Base-by-base conservation (phyloP, 345 rosid species). In the Syzygium jambos region DNA sequence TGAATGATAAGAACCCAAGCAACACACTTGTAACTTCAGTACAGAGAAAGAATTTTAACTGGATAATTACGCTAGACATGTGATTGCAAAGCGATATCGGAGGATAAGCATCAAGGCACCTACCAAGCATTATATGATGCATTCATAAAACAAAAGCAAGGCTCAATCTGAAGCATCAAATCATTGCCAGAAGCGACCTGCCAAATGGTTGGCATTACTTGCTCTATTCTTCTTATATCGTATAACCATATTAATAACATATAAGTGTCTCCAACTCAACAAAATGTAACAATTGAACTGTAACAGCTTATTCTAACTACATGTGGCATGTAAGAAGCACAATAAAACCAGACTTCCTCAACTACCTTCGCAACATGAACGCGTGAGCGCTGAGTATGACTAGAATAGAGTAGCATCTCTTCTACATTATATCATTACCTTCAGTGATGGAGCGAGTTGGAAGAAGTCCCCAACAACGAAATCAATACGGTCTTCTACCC, bases 401-500 rank as follows among this genome's bases (percentile, higher is more conserved):
- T 29, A 23, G 54, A 83, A 16, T 43, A 85, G 22, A 41, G 86
- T 59, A 57, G 84, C 59, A 89, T 19, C 77, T 61, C 49, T 16
- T 65, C 27, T 19, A 59, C 63, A 29, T 78, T n/a, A 21, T 73
- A 17, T 38, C 85, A 84, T 78, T 92, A 92, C 94, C 92, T 92
- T 92, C 77, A 92, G 89, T 80, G 89, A 93, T 77, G 92, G 91
- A 89, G 92, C 94, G 25, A 92, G 90, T 5, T 90, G 88, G 38
- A 92, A 57, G 88, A 93, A 93, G 86, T 92, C 93, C 68, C 93
- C 93, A 88, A 91, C 56, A 4, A 93, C 49, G 63, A 90, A 93
- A 85, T 93, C 93, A 27, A 93, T 89, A 88, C 51, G 34, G 87
- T 89, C 87, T 88, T 41, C 93, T 77, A 93, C 93, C 89, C 92